phyloP scores from a whole-genome alignment of 768 basidiomycete genomes.

The Boletus rubescentipes region DNA sequence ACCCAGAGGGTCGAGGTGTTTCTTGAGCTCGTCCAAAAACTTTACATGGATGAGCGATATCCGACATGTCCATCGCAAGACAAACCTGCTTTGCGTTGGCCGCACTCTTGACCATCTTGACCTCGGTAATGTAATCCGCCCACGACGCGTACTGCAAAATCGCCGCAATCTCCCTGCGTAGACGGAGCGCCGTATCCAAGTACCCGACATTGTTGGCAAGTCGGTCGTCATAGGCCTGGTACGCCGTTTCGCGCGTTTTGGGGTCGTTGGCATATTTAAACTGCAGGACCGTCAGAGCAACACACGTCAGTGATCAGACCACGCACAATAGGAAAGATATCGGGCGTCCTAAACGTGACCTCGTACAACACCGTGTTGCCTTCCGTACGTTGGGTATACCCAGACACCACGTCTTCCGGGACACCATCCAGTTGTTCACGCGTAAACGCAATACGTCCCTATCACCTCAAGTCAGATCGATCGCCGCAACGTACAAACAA shows the following conservation, averaged over 20 bases:
- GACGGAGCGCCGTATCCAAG: slow-evolving; percentile 61
- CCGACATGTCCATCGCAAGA: neutral
- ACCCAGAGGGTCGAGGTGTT: slow-evolving; percentile 72
- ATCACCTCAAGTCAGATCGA: slow-evolving; percentile 1
- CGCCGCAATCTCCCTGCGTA: slow-evolving; percentile 67
- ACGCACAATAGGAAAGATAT: slow-evolving; percentile 74
- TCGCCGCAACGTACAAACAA: neutral
- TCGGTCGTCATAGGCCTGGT: slow-evolving; percentile 67
- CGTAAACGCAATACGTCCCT: slow-evolving; percentile 67
- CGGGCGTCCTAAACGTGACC: slow-evolving; percentile 79
- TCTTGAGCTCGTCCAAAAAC: slow-evolving; percentile 79
- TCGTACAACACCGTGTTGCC: slow-evolving; percentile 61
- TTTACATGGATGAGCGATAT: slow-evolving; percentile 23
- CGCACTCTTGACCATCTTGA: slow-evolving; percentile 81
- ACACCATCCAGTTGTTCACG: slow-evolving; percentile 78
- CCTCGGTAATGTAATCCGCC: slow-evolving; percentile 83
- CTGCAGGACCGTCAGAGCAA: slow-evolving; percentile 37
- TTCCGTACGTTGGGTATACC: slow-evolving; percentile 67
- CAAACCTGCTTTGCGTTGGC: slow-evolving; percentile 56
- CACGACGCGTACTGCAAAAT: slow-evolving; percentile 75
- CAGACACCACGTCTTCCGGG: slow-evolving; percentile 74
- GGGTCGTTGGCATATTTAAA: slow-evolving; percentile 79
- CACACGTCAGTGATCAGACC: neutral
- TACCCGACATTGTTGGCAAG: slow-evolving; percentile 69
- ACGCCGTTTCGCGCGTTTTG: slow-evolving; percentile 62